Conservation (phyloP, 495 filamentous ascomycete species). For the Clavariopsis aquatica region DNA sequence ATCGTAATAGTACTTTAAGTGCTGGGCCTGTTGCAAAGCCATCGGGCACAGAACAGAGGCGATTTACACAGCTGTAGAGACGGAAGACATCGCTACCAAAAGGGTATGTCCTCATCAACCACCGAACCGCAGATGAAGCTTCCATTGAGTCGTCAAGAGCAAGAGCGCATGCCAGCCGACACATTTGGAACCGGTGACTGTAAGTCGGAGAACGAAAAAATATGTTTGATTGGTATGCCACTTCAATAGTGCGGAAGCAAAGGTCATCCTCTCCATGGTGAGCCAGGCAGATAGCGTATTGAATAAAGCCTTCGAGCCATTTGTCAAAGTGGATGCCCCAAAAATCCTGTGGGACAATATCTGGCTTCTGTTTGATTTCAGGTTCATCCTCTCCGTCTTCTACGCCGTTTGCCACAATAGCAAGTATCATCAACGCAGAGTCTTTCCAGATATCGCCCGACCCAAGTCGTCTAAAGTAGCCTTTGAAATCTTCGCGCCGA, state of each 20-base stretch:
- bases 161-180: conserved; percentile 84
- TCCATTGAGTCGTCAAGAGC: conserved; percentile 76
- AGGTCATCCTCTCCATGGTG: conserved; percentile 59
- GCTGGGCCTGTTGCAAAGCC: conserved; percentile 60
- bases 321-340: conserved; percentile 74
- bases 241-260: conserved; percentile 74
- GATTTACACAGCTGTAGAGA: conserved; percentile 71
- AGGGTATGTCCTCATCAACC: conserved; percentile 83
- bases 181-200: conserved; percentile 68
- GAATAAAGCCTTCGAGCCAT: conserved; percentile 90
- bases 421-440: conserved; percentile 26
- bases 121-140: conserved; percentile 65
- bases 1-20: conserved; percentile 86
- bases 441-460: conserved; percentile 25
- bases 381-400: conserved; percentile 46
- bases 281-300: conserved; percentile 76
- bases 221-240: conserved; percentile 72
- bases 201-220: conserved; percentile 66
- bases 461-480: conserved; percentile 20
- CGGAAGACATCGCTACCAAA: conserved; percentile 83
- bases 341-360: conserved; percentile 55
- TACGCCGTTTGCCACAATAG: conserved; percentile 25
- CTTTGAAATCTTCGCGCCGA: conserved; percentile 53
- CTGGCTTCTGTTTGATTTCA: conserved; percentile 46
- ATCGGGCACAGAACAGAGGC: conserved; percentile 54